Percentiles rank a stretch among this genome's conserved stretches.
These are phyloP conservation scores for Dendrobium officinale DNA, from an alignment of 106 monocot genomes.

Conservation along the genomic window DNA sequence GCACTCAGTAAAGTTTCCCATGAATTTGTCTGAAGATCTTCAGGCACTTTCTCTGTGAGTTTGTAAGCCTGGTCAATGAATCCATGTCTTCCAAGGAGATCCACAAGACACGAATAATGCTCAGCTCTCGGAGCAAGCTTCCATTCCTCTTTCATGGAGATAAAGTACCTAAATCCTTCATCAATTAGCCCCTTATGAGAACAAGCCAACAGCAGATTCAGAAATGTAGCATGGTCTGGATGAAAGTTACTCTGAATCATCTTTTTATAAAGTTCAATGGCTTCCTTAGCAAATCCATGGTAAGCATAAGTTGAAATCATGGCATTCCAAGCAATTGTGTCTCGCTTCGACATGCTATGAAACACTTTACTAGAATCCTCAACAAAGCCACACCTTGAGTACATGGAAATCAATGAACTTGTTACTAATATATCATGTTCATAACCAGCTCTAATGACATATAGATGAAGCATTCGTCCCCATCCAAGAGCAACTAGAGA, in stretches of 20 bases:
- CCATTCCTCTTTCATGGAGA: slow-evolving; percentile 45
- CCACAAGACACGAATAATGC: slow-evolving; percentile 55
- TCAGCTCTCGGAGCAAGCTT: slow-evolving; percentile 37
- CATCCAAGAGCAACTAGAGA: slow-evolving; percentile 43
- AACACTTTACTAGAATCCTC: slow-evolving; percentile 32
- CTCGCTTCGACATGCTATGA: slow-evolving; percentile 14
- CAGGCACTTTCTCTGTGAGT: slow-evolving; percentile 29
- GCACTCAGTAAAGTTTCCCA: slow-evolving; percentile 71
- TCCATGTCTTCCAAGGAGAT: slow-evolving; percentile 59
- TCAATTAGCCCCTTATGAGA: slow-evolving; percentile 46
- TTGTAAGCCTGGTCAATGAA: slow-evolving; percentile 28
- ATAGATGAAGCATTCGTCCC: slow-evolving; percentile 51
- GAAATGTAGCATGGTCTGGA: slow-evolving; percentile 45
- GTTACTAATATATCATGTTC: slow-evolving; percentile 26
- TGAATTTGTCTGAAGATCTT: slow-evolving; percentile 33
- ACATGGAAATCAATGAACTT: slow-evolving; percentile 59
- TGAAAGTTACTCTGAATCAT: slow-evolving; percentile 32
- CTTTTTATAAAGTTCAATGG: slow-evolving; percentile 21
- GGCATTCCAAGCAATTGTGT: slow-evolving; percentile 58
- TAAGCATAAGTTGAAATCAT: slow-evolving; percentile 56
- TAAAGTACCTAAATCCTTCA: slow-evolving; percentile 39
- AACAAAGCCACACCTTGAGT: slow-evolving; percentile 49
- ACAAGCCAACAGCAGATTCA: slow-evolving; percentile 39
- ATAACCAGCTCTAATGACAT: slow-evolving; percentile 28
- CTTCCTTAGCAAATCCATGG: slow-evolving; percentile 34